phyloP scores from a whole-genome alignment of 2,329 filamentous ascomycete genomes.

The Seiridium cupressi region DNA sequence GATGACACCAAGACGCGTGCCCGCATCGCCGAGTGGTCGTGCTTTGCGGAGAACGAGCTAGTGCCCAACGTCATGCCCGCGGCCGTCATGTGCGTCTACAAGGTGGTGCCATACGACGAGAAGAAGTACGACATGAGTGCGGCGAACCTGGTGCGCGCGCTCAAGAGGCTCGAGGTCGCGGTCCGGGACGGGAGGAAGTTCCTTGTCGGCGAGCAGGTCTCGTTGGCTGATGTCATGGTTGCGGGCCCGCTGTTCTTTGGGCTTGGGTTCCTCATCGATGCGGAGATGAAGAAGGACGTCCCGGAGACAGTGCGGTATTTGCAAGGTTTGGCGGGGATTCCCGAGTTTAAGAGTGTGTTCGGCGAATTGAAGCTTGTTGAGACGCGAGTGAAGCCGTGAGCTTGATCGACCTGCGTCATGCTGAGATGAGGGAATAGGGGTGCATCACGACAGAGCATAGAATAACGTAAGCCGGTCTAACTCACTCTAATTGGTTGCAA shows the following conservation, averaged over 20 bases:
- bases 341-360: slow-evolving; percentile 31
- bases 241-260: slow-evolving; percentile 21
- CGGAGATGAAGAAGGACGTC: slow-evolving; percentile 30
- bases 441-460: too few species aligned
- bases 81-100: slow-evolving; percentile 25
- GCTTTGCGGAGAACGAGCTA: slow-evolving; percentile 37
- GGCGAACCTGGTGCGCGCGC: slow-evolving; percentile 22
- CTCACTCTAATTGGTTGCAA: too few species aligned
- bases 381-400: slow-evolving; percentile 14
- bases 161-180: slow-evolving; percentile 26
- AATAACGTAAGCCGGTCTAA: too few species aligned
- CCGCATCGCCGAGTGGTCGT: slow-evolving; percentile 43
- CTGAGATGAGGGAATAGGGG: background rate
- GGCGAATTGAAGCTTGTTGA: slow-evolving; percentile 30
- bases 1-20: slow-evolving; percentile 36
- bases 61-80: slow-evolving; percentile 16
- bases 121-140: slow-evolving; percentile 16
- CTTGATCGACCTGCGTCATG: too few species aligned
- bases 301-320: slow-evolving; percentile 31
- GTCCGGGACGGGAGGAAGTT: slow-evolving; percentile 32
- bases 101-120: slow-evolving; percentile 26
- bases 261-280: slow-evolving; percentile 27
- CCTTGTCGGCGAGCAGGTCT: slow-evolving; percentile 35
- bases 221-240: slow-evolving; percentile 36
- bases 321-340: slow-evolving; percentile 23